Evolutionary conservation across 768 basidiomycete species (phyloP).

Genomic region (Lactarius psammicola): DNA sequence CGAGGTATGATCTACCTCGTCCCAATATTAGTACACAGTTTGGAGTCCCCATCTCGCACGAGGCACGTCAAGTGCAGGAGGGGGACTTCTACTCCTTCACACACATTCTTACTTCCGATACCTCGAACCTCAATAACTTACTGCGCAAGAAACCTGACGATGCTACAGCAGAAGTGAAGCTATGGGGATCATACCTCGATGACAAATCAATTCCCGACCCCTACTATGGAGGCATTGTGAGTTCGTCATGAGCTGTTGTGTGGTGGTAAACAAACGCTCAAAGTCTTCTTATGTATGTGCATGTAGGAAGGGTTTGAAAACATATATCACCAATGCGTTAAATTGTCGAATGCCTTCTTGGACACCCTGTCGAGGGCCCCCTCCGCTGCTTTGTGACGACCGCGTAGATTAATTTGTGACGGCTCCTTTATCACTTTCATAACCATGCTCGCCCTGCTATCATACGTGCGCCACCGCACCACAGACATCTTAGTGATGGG

Average conservation of each 20-base stretch:
- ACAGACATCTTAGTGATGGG: conserved; percentile 50
- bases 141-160: conserved; percentile 47
- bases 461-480: background rate
- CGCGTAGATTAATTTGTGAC: background rate
- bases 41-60: conserved; percentile 65
- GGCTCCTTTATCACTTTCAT: background rate
- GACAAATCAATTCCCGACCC: conserved; percentile 76
- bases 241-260: conserved; percentile 30
- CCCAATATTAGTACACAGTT: conserved; percentile 45
- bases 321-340: conserved; percentile 74
- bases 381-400: conserved; percentile 10
- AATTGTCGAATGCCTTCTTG: conserved; percentile 75
- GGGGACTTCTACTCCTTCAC: conserved; percentile 75
- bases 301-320: conserved; percentile 70
- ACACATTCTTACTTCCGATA: conserved; percentile 85
- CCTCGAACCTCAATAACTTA: conserved; percentile 66
- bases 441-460: background rate
- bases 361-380: conserved; percentile 51
- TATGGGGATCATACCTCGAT: conserved; percentile 83
- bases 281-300: too few relatives aligned
- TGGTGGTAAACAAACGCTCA: background rate
- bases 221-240: conserved; percentile 71
- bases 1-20: background rate
- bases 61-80: conserved; percentile 59
- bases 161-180: conserved; percentile 59